A percentile compares a stretch with the other conserved stretches of the same genome.
These are phyloP conservation scores for Gaertneriomyces semiglobifer DNA, from an alignment of 192 early-diverging fungal genomes.

Conservation along the genomic window DNA sequence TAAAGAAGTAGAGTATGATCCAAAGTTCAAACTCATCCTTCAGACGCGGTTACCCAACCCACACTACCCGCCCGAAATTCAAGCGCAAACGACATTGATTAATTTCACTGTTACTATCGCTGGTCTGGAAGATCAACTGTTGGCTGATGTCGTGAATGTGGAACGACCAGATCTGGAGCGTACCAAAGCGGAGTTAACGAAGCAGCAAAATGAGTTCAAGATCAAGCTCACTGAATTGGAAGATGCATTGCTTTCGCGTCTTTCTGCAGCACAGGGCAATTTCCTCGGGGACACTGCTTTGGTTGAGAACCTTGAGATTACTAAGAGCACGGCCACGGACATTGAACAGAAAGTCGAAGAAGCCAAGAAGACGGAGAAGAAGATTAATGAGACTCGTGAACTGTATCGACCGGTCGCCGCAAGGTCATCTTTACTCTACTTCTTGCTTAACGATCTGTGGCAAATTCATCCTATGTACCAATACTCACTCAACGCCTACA, in stretches of 20 bases:
- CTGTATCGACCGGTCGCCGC: conserved; percentile 62
- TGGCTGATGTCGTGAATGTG: conserved; percentile 67
- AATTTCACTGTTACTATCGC: conserved; percentile 66
- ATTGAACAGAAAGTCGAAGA: conserved; percentile 66
- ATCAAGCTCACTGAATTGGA: conserved; percentile 62
- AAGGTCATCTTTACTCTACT: conserved; percentile 61
- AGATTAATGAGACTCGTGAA: conserved; percentile 67
- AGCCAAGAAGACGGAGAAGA: conserved; percentile 64
- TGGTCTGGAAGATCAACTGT: conserved; percentile 63
- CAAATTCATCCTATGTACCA: conserved; percentile 71
- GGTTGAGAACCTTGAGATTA: conserved; percentile 63
- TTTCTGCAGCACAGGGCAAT: conserved; percentile 62
- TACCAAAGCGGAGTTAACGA: conserved; percentile 63
- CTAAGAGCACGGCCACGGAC: conserved; percentile 61
- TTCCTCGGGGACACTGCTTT: conserved; percentile 65
- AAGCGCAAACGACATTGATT: conserved; percentile 63
- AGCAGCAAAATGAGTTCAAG: conserved; percentile 69
- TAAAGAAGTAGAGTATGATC: conserved; percentile 69
- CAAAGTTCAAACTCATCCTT: conserved; percentile 59
- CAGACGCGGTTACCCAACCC: conserved; percentile 61
- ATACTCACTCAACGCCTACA: conserved; percentile 66
- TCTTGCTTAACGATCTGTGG: conserved; percentile 64
- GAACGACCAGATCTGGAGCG: conserved; percentile 61
- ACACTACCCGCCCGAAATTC: conserved; percentile 67
- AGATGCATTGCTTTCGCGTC: conserved; percentile 56